Evolutionary conservation across 2,329 filamentous ascomycete genomes (phyloP).

Genomic region (Celoporthe dispersa): DNA sequence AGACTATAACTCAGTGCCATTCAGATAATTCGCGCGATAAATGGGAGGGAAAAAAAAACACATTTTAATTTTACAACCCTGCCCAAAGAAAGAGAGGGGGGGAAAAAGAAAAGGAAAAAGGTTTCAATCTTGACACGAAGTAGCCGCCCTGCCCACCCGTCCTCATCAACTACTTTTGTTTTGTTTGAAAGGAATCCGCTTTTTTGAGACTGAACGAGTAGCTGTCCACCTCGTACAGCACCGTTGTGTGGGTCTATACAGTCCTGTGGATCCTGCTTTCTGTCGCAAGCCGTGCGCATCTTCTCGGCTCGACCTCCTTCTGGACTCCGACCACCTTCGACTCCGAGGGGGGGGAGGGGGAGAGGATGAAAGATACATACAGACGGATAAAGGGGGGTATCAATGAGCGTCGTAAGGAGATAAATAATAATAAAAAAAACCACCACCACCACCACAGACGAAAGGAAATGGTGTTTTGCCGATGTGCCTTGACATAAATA

Average conservation of each 20-base stretch:
- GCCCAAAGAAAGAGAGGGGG: neutral
- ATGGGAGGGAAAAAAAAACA: no score
- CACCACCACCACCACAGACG: neutral
- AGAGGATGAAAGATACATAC: neutral
- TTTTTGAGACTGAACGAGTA: slow-evolving; percentile 3
- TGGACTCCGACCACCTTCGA: neutral
- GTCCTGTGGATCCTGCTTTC: slow-evolving; percentile 15
- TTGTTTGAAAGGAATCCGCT: neutral
- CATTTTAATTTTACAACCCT: neutral
- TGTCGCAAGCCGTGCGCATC: neutral
- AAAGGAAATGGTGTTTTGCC: neutral
- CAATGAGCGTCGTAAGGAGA: slow-evolving; percentile 5
- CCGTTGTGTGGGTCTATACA: slow-evolving; percentile 9
- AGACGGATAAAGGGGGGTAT: neutral
- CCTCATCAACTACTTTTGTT: neutral
- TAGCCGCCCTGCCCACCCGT: neutral
- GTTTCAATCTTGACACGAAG: neutral
- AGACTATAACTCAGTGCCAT: neutral
- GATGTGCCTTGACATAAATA: neutral
- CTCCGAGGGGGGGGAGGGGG: neutral
- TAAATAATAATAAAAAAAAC: neutral
- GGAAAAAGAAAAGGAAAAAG: neutral
- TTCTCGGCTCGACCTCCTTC: neutral
- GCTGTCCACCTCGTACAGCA: slow-evolving; percentile 9
- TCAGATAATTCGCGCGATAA: neutral